These are phyloP conservation scores for Neonectria coccinea DNA, from an alignment of 2,329 filamentous ascomycete genomes.

Conservation along the genomic window DNA sequence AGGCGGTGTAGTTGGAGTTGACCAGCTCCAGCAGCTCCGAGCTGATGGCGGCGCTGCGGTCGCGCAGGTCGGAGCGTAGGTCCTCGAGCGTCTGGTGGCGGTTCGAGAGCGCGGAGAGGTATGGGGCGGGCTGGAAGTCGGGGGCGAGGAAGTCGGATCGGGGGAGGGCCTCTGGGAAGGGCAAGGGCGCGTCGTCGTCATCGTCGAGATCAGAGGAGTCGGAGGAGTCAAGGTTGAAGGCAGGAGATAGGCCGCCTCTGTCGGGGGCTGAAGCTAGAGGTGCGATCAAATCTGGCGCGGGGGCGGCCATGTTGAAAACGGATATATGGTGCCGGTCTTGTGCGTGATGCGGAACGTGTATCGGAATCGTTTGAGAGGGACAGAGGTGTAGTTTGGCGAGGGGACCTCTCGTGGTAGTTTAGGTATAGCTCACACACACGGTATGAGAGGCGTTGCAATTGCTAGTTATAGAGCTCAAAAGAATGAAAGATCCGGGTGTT, in stretches of 20 bases:
- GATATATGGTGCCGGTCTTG: neutral
- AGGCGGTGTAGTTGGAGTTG: conserved; percentile 94
- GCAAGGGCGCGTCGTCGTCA: conserved; percentile 78
- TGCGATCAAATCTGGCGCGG: conserved; percentile 45
- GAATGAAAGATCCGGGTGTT: neutral
- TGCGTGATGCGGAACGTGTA: neutral
- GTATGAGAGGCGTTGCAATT: neutral
- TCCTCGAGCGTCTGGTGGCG: conserved; percentile 97
- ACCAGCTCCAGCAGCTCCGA: conserved; percentile 93
- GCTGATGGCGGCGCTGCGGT: conserved; percentile 82
- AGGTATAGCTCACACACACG: neutral
- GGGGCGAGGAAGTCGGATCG: conserved; percentile 84
- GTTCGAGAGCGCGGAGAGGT: conserved; percentile 83
- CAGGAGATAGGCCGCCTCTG: conserved; percentile 44
- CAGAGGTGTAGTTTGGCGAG: neutral
- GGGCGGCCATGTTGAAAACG: conserved; percentile 27
- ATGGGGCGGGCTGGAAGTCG: conserved; percentile 82
- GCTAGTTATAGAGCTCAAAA: neutral
- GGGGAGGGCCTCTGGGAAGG: conserved; percentile 87
- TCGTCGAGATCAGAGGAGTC: conserved; percentile 59
- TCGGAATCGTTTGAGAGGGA: neutral
- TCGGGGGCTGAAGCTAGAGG: conserved; percentile 44
- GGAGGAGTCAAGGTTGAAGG: conserved; percentile 59
- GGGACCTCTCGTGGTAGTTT: neutral
- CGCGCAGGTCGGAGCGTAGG: conserved; percentile 84